phyloP scores from a whole-genome alignment of 169 alveolate species.

The Cryptosporidium xiaoi region DNA sequence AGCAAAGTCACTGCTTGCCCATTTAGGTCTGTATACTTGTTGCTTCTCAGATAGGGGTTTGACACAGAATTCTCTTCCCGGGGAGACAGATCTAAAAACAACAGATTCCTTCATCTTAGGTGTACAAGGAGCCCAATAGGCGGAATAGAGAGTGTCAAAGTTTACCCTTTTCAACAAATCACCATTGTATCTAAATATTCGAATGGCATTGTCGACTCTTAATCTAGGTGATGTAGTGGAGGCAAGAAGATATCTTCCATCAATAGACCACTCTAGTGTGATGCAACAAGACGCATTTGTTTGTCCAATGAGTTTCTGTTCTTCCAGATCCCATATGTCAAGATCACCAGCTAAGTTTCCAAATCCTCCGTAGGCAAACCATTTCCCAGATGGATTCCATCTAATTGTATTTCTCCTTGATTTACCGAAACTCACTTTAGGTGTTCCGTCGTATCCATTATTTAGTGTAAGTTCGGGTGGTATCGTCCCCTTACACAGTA shows the following conservation, averaged over 20 bases:
- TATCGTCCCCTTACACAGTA: conserved; percentile 78
- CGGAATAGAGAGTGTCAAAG: conserved; percentile 62
- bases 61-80: conserved; percentile 63
- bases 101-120: conserved; percentile 1
- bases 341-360: conserved; percentile 79
- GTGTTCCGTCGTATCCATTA: conserved; percentile 52
- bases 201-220: conserved; percentile 66
- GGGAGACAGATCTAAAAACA: conserved; percentile 65
- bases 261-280: conserved; percentile 70
- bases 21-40: conserved; percentile 61
- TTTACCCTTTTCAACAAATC: conserved; percentile 44
- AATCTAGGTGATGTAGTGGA: conserved; percentile 71
- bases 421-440: conserved; percentile 39
- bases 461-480: conserved; percentile 75
- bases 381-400: conserved; percentile 79
- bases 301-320: conserved; percentile 68
- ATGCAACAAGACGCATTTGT: conserved; percentile 73
- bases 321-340: conserved; percentile 71
- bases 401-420: conserved; percentile 75
- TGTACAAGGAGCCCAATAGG: conserved; percentile 59
- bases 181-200: conserved; percentile 61
- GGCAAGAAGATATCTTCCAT: conserved; percentile 46
- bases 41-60: conserved; percentile 46
- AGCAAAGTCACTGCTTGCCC: conserved; percentile 74
- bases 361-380: conserved; percentile 80